Percentiles rank a stretch among this genome's conserved stretches.
Conservation (phyloP, 371 early-diverging fungal genomes). For the Parasitella parasitica region DNA sequence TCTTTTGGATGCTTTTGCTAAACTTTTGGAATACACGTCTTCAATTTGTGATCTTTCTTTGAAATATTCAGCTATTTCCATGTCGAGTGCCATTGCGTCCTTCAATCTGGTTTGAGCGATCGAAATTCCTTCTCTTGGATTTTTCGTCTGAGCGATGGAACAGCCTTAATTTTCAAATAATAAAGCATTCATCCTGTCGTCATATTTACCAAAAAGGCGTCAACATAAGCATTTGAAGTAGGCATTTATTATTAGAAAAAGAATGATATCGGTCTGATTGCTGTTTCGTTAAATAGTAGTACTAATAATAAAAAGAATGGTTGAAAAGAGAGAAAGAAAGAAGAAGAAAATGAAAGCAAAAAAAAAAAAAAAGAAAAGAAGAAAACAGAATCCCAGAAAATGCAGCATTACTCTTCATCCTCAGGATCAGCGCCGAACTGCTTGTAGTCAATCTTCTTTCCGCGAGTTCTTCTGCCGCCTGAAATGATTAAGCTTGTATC, state of each 20-base stretch:
- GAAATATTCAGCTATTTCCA: constrained; percentile 23
- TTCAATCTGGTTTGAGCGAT: constrained; percentile 11
- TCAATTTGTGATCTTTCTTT: constrained; percentile 25
- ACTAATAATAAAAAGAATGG: not conserved
- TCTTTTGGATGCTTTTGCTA: constrained; percentile 15
- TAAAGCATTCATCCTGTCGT: not conserved
- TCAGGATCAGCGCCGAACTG: constrained; percentile 67
- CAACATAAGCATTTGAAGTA: not conserved
- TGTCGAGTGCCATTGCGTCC: constrained; percentile 12
- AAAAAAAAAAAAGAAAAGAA: not conserved
- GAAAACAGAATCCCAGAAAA: not conserved
- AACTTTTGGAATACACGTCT: constrained; percentile 21
- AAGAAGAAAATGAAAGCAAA: not conserved
- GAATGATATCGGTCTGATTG: not conserved
- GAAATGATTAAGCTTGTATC: constrained; percentile 66
- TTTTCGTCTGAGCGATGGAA: constrained; percentile 10
- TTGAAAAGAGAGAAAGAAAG: not conserved
- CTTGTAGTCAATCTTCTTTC: constrained; percentile 68
- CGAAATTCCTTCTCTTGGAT: constrained; percentile 17
- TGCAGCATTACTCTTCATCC: constrained; percentile 40
- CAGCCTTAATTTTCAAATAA: not conserved
- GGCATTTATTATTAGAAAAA: not conserved
- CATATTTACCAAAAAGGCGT: constrained; percentile 3
- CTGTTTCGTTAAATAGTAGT: not conserved
- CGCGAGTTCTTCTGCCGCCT: constrained; percentile 69